phyloP scores from a whole-genome alignment of 768 basidiomycete genomes.

The Panaeolus papilionaceus region DNA sequence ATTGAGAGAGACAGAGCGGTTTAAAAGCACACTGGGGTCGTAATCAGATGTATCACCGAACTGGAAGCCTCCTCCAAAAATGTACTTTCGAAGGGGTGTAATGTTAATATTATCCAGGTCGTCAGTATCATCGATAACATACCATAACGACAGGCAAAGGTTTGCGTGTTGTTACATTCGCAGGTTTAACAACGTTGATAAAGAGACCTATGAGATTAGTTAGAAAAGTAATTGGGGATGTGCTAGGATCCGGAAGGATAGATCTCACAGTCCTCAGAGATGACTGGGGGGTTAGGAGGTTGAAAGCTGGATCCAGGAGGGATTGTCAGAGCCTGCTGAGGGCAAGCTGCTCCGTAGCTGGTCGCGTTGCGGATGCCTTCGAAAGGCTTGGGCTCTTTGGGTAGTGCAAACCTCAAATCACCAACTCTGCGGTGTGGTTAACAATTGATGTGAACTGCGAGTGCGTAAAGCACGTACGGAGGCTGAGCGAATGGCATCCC shows the following conservation, averaged over 20 bases:
- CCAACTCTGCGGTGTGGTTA: conserved; percentile 18
- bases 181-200: conserved; percentile 48
- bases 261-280: conserved; percentile 36
- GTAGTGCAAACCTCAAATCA: conserved; percentile 42
- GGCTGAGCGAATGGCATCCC: conserved; percentile 49
- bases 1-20: conserved; percentile 34
- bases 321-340: conserved; percentile 37
- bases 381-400: conserved; percentile 35
- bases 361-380: conserved; percentile 41
- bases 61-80: conserved; percentile 45
- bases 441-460: neutral
- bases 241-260: neutral
- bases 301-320: conserved; percentile 9
- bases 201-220: conserved; percentile 39
- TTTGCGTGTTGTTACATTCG: conserved; percentile 27
- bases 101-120: conserved; percentile 23
- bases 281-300: neutral
- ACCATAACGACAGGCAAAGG: conserved; percentile 51
- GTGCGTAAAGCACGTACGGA: conserved; percentile 35
- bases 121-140: conserved; percentile 20
- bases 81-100: conserved; percentile 31
- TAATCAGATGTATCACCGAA: conserved; percentile 32
- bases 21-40: conserved; percentile 34
- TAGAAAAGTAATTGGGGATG: too few species aligned
- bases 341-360: conserved; percentile 44